Evolutionary conservation across 305 asterid species (phyloP).

Genomic region (Solanum chacoense): DNA sequence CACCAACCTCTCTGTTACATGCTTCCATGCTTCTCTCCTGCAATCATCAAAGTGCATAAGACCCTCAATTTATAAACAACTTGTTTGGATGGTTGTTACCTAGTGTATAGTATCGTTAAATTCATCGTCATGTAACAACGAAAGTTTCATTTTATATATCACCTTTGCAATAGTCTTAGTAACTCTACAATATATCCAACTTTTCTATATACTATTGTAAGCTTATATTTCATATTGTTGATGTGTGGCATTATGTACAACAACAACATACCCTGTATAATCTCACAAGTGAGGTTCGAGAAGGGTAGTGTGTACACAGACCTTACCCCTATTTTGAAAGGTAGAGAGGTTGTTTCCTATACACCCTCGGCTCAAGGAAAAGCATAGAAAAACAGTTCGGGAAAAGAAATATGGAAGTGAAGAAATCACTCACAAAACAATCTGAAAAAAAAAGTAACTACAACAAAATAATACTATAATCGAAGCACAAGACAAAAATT

Average conservation of each 20-base stretch:
- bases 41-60: not conserved
- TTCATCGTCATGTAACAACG: not conserved
- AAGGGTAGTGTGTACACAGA: not conserved
- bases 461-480: not conserved
- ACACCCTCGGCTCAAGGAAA: not conserved
- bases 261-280: not conserved
- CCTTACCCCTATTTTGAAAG: too few relatives aligned
- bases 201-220: not conserved
- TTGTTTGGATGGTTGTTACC: too few relatives aligned
- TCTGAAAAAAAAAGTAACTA: not conserved
- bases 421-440: not conserved
- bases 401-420: not conserved
- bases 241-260: not conserved
- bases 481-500: not conserved
- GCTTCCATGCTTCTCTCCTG: constrained; percentile 65
- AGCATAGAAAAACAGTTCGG: not conserved
- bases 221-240: not conserved
- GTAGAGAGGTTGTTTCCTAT: not conserved
- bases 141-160: not conserved
- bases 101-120: not conserved
- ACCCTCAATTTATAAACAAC: too few relatives aligned
- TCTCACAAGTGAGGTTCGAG: not conserved
- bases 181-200: not conserved
- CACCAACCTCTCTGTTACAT: constrained; percentile 66
- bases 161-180: not conserved